A percentile compares a stretch with the other conserved stretches of the same genome.
These are phyloP conservation scores for Phanerochaete carnosa DNA, from an alignment of 768 basidiomycete genomes.

Conservation along the genomic window DNA sequence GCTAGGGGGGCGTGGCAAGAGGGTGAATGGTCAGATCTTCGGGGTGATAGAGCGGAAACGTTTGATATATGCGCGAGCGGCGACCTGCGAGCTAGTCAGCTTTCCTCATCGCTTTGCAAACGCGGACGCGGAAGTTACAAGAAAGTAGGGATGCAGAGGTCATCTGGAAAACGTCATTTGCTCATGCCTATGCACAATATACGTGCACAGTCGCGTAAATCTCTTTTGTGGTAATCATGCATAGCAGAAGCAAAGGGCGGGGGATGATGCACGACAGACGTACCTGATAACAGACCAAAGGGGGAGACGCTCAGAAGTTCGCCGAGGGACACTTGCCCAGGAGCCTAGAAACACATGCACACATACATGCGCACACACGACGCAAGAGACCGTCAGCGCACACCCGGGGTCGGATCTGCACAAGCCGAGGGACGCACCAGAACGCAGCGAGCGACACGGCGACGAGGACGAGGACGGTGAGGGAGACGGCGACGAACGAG, in stretches of 20 bases:
- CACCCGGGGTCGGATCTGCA: no score
- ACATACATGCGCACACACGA: no score
- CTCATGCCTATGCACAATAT: background rate
- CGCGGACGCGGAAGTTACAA: background rate
- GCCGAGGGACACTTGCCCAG: background rate
- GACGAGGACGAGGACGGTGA: background rate
- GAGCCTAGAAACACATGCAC: background rate
- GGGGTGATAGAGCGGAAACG: no score
- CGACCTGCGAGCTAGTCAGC: background rate
- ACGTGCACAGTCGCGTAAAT: background rate
- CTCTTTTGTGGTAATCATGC: background rate
- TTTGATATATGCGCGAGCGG: no score
- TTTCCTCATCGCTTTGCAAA: background rate
- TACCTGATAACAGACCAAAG: no score
- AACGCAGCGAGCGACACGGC: background rate
- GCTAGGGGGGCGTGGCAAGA: no score
- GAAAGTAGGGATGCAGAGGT: background rate
- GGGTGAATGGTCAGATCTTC: no score
- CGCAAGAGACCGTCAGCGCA: no score
- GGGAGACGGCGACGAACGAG: background rate
- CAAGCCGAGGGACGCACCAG: background rate
- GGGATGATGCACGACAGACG: background rate
- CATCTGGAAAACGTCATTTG: background rate
- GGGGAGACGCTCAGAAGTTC: background rate
- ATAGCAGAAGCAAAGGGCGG: background rate